Evolutionary conservation across 1,139 yeast genomes (phyloP), one percentile per base, ranked within the genome.

Genomic region (Debaryomyces nepalensis): DNA sequence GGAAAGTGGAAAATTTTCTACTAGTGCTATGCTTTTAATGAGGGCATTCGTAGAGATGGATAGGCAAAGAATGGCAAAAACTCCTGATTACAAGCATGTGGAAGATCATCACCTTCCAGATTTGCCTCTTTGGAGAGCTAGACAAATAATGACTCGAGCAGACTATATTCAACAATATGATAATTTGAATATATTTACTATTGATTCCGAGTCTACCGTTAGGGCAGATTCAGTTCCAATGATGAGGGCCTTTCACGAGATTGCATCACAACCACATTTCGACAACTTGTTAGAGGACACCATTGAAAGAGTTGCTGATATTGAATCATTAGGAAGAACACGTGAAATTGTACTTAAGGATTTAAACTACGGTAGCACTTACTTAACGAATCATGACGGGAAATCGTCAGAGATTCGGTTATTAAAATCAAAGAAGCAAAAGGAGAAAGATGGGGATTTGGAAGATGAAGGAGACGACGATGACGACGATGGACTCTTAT

Each of bases 201-300:
- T 87, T 42, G 95, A 87, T 61, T 80, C 89, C 0, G 77, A 77
- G 46, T 82, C 90, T 0, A 72, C 83, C 44, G 96, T 87, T 2
- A 68, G 86, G 30, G 93, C 96, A 0, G 96, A 87, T 59, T 81
- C 87, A 3, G 85, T 86, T 1, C 91, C 95, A 1, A 87, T 87
- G 95, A 86, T 87, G 95, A 76, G 91, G 52, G 95, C 93, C 2
- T 87, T 87, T 59, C 81, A 85, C 46, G 95, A 87, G 55, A 84
- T 87, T 41, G 86, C 85, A 0, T 66, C 80, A 2, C 82, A 81
- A 61, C 87, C 88, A 0, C 85, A 83, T 15, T 87, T 87, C 54
- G 84, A 84, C 42, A 78, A 82, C 43, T 65, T 87, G n/a, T 64
- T 87, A 27, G 75, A 76, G 12, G 88, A 85, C 45, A 84, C 95